Evolutionary conservation across 164 flowering plant genomes (phyloP).

Genomic region (Platanus orientalis): DNA sequence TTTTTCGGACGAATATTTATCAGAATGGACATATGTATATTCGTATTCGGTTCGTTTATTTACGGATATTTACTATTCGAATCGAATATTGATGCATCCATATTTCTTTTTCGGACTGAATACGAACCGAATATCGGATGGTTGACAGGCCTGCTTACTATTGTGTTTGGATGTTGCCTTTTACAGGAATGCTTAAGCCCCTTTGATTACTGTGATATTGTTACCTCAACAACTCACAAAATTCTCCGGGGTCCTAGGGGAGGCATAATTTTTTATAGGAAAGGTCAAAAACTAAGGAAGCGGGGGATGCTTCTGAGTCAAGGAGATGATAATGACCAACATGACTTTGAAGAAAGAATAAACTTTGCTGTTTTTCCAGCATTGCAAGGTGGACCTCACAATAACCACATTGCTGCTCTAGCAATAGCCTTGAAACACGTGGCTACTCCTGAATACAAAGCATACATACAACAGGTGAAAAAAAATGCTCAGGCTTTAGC

Average conservation of each 20-base stretch:
- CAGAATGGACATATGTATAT: too few relatives aligned
- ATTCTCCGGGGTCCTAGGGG: constrained; percentile 93
- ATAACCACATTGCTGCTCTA: constrained; percentile 90
- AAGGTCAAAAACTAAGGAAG: constrained; percentile 54
- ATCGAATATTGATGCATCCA: too few relatives aligned
- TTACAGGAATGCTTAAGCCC: constrained; percentile 78
- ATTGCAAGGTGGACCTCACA: constrained; percentile 95
- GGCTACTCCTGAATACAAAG: constrained; percentile 75
- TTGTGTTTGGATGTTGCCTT: constrained; percentile 4
- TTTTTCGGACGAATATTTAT: too few relatives aligned
- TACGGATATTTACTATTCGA: too few relatives aligned
- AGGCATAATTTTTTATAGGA: constrained; percentile 81
- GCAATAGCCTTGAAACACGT: constrained; percentile 90
- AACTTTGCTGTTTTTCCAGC: constrained; percentile 91
- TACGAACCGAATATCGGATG: too few relatives aligned
- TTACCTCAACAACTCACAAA: constrained; percentile 94
- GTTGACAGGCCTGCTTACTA: too few relatives aligned
- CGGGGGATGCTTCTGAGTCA: constrained; percentile 38
- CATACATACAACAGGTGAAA: constrained; percentile 83
- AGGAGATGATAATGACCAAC: constrained; percentile 50
- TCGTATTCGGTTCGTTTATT: too few relatives aligned
- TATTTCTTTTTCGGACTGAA: too few relatives aligned
- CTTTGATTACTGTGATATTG: constrained; percentile 87
- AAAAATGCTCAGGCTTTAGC: constrained; percentile 88
- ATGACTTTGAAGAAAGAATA: constrained; percentile 84